Base-by-base conservation (phyloP, 495 filamentous ascomycete species). In the Aspergillus mulundensis region DNA sequence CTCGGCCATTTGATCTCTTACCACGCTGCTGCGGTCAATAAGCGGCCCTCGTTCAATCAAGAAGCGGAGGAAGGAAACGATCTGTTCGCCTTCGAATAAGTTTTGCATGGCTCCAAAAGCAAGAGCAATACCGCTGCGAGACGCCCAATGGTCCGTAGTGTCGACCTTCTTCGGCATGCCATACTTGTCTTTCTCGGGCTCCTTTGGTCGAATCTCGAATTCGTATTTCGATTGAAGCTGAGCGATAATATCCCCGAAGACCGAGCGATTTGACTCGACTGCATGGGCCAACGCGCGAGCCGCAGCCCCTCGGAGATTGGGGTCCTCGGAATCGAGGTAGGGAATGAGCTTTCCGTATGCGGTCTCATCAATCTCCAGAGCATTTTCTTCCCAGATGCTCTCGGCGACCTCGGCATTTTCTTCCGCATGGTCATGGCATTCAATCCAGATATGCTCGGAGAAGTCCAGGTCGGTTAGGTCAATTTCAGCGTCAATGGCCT, bases 321-420 rank as follows among this genome's bases (percentile, higher is more conserved):
- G 74, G 61, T 97, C 93, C 56, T 81, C 77, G 51, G 81, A 86
- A 54, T 88, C 82, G 25, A 97, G 74, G 60, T 96, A 97, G 0
- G 87, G 86, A 46, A 94, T 75, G 60, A 91, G 84, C 54, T 75
- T 78, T 46, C 72, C 66, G 43, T 81, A 82, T 2, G 89, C 77
- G 3, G 84, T 71, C 5, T 86, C 77, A 50, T 85, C 79, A n/a
- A 88, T 70, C 58, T 91, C 74, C 45, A 98, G 83, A 1, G 81
- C 87, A 66, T 92, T 96, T 57, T 95, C 93, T 67, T 96, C 90
- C 94, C 95, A 97, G 34, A 97, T 97, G 0, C 88, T 83, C 24
- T 80, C 81, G 1, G 87, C 93, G 25, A 96, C 75, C 36, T 95
- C 90, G 6, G 77, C 80, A 61, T 97, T 97, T 63, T 97, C 94